These are phyloP conservation scores for Dactylellina drechsleri DNA, from an alignment of 2,329 filamentous ascomycete species.

Conservation along the genomic window DNA sequence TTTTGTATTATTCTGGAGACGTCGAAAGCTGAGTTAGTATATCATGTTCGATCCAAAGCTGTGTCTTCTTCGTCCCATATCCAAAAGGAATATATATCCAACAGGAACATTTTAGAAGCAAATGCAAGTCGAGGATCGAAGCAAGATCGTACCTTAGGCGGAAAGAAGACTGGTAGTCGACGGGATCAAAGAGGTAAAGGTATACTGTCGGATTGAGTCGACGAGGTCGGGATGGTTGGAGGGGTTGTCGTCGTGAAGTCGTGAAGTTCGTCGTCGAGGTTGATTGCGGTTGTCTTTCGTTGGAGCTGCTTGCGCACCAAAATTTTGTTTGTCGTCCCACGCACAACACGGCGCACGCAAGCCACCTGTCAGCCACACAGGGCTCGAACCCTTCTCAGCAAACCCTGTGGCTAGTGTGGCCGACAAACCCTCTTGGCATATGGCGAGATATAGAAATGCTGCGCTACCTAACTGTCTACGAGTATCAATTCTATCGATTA, in stretches of 20 bases:
- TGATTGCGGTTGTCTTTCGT: constrained; percentile 11
- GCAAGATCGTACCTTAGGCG: constrained; percentile 48
- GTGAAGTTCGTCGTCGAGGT: constrained; percentile 49
- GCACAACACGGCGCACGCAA: constrained; percentile 12
- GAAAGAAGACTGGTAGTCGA: constrained; percentile 29
- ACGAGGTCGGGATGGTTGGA: constrained; percentile 23
- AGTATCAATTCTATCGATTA: no score
- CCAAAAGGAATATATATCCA: not conserved
- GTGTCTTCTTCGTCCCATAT: constrained; percentile 1
- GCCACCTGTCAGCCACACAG: constrained; percentile 25
- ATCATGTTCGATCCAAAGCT: not conserved
- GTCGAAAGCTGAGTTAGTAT: constrained; percentile 53
- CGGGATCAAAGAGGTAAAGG: constrained; percentile 5
- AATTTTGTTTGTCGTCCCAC: constrained; percentile 48
- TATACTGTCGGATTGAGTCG: constrained; percentile 30
- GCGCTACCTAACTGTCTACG: no score
- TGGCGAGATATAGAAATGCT: not conserved
- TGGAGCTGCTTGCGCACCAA: constrained; percentile 22
- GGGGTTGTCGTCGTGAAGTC: constrained; percentile 45
- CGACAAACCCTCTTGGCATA: not conserved
- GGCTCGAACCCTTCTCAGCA: constrained; percentile 34
- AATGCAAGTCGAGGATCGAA: not conserved
- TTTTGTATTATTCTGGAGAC: constrained; percentile 71
- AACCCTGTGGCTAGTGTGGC: constrained; percentile 11
- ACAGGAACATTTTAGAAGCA: constrained; percentile 4